Evolutionary conservation across 2,329 filamentous ascomycete species (phyloP).

Genomic region (Zymoseptoria crescenta): DNA sequence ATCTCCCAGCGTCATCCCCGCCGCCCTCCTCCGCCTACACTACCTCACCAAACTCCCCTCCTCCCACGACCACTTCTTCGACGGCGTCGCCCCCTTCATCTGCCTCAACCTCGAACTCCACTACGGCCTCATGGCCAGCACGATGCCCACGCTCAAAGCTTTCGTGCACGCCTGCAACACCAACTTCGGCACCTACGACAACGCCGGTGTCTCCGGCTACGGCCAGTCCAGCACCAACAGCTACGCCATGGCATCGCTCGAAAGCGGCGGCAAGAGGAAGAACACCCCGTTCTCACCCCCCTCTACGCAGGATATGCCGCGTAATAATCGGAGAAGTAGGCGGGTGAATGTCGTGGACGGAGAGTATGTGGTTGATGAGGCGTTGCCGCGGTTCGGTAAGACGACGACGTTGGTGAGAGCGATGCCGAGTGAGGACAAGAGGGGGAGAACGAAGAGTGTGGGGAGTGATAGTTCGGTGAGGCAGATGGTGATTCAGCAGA

Average conservation of each 20-base stretch:
- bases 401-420: neutral
- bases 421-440: neutral
- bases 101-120: conserved; percentile 21
- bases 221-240: conserved; percentile 12
- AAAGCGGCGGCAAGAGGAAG: neutral
- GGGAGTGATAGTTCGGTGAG: conserved; percentile 11
- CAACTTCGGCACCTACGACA: conserved; percentile 17
- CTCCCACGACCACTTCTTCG: conserved; percentile 12
- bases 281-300: neutral
- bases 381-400: neutral
- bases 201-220: conserved; percentile 13
- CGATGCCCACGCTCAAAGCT: conserved; percentile 18
- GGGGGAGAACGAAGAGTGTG: neutral
- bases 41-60: conserved; percentile 8
- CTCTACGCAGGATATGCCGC: neutral
- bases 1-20: conserved; percentile 8
- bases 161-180: conserved; percentile 22
- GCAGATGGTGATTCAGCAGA: conserved; percentile 21
- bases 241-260: conserved; percentile 12
- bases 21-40: conserved; percentile 12
- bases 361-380: neutral
- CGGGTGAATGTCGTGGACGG: neutral
- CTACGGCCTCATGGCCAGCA: conserved; percentile 20
- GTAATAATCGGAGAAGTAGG: neutral
- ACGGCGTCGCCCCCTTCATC: conserved; percentile 16